A percentile compares a stretch with the other conserved stretches of the same genome.
Conservation (phyloP, 208 protist genomes). For the Trichomonas gallinae region DNA sequence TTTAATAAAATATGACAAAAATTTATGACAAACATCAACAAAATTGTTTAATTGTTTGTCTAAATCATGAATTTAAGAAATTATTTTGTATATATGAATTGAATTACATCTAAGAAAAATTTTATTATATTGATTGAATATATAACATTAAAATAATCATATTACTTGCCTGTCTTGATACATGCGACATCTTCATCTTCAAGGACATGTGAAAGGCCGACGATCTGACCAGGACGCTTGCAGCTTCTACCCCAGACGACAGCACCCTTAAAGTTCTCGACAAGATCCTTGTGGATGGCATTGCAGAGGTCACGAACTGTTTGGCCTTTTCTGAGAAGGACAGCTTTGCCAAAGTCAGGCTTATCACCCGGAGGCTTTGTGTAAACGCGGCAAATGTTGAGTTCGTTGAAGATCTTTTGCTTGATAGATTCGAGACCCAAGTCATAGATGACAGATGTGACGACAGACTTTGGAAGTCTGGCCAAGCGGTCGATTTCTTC, state of each 20-base stretch:
- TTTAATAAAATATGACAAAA: too few relatives aligned
- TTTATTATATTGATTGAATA: too few relatives aligned
- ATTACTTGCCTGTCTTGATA: constrained; percentile 3
- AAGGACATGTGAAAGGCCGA: constrained; percentile 9
- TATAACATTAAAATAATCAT: too few relatives aligned
- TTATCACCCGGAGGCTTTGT: not conserved
- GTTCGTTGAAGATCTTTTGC: constrained; percentile 2
- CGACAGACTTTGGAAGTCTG: not conserved
- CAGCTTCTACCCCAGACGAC: constrained; percentile 19
- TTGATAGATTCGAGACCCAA: not conserved
- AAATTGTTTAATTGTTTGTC: too few relatives aligned
- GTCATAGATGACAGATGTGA: not conserved
- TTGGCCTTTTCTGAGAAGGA: not conserved
- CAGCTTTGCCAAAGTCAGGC: not conserved
- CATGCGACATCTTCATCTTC: constrained; percentile 26
- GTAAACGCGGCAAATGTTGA: constrained; percentile 3
- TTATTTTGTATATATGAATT: too few relatives aligned
- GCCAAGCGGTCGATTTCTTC: not conserved
- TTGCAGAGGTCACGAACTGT: not conserved
- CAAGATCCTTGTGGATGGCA: not conserved
- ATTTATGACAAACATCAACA: too few relatives aligned
- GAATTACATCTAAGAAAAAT: too few relatives aligned
- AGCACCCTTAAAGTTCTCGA: constrained; percentile 7
- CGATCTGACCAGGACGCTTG: not conserved
- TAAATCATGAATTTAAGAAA: too few relatives aligned